Evolutionary conservation across 2,329 filamentous ascomycete species (phyloP).

Genomic region (Dendryphion nanum): DNA sequence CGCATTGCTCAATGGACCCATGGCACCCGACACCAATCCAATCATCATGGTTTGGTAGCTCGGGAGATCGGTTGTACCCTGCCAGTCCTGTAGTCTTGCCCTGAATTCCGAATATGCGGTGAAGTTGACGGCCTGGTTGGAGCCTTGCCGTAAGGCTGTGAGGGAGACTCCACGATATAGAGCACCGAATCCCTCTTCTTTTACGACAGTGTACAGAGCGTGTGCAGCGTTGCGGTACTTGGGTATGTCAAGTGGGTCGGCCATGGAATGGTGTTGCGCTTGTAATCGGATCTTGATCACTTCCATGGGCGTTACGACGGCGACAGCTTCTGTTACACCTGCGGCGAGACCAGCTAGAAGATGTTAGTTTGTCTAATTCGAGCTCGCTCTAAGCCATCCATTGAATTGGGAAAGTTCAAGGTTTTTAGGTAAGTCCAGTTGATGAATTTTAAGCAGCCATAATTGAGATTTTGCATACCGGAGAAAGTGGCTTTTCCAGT

Average conservation of each 20-base stretch:
- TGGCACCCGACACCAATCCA: slow-evolving; percentile 86
- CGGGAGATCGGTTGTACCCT: slow-evolving; percentile 73
- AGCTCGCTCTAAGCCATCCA: too few relatives aligned
- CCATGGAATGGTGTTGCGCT: slow-evolving; percentile 97
- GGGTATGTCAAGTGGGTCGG: slow-evolving; percentile 90
- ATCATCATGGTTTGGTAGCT: slow-evolving; percentile 89
- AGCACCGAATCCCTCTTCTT: slow-evolving; percentile 84
- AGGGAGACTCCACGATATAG: slow-evolving; percentile 92
- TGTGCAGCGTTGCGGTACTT: slow-evolving; percentile 96
- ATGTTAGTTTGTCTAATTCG: too few relatives aligned
- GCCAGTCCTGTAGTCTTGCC: slow-evolving; percentile 67
- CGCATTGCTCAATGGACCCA: slow-evolving; percentile 94
- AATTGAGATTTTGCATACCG: slow-evolving; percentile 45
- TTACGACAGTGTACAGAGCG: slow-evolving; percentile 80
- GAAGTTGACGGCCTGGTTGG: slow-evolving; percentile 95
- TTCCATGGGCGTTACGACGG: slow-evolving; percentile 97
- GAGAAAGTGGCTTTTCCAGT: slow-evolving; percentile 71
- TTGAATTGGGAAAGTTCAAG: too few relatives aligned
- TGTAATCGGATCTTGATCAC: slow-evolving; percentile 98
- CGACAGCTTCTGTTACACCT: slow-evolving; percentile 93
- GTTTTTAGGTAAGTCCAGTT: too few relatives aligned
- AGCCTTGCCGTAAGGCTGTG: slow-evolving; percentile 90
- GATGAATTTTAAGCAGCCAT: too few relatives aligned
- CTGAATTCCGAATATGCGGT: slow-evolving; percentile 96
- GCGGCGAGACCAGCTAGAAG: slow-evolving; percentile 76